These are phyloP conservation scores for Fusarium lyarnte DNA, from an alignment of 2,329 filamentous ascomycete genomes.

Conservation along the genomic window DNA sequence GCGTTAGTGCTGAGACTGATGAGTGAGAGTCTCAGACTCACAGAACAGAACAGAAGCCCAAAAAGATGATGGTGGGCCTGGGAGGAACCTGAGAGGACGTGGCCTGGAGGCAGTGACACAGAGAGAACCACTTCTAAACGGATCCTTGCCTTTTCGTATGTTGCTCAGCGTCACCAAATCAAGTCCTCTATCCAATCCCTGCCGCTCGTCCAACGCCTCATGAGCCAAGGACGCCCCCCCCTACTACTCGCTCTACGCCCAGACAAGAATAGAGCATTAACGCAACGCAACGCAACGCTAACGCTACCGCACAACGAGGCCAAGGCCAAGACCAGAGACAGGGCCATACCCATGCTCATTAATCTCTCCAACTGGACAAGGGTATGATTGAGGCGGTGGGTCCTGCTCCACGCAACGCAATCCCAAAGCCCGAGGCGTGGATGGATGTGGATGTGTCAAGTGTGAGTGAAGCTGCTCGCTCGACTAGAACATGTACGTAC, in stretches of 20 bases:
- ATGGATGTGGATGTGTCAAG: background rate
- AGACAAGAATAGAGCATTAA: conserved; percentile 55
- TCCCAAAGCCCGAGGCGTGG: conserved; percentile 46
- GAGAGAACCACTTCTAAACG: conserved; percentile 55
- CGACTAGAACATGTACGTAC: conserved; percentile 34
- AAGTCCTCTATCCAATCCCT: conserved; percentile 43
- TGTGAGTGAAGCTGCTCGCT: background rate
- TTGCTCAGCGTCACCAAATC: conserved; percentile 58
- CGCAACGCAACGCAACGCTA: background rate
- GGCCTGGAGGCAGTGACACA: conserved; percentile 43
- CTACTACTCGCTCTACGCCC: conserved; percentile 24
- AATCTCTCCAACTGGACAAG: conserved; percentile 47
- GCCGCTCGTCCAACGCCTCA: conserved; percentile 42
- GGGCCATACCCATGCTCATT: conserved; percentile 46
- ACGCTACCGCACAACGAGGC: conserved; percentile 43
- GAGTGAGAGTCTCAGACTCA: conserved; percentile 8
- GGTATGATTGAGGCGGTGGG: conserved; percentile 42
- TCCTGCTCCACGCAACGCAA: conserved; percentile 53
- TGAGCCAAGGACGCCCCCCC: conserved; percentile 46
- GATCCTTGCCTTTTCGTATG: conserved; percentile 59
- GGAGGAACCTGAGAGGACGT: conserved; percentile 29
- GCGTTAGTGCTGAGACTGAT: conserved; percentile 45
- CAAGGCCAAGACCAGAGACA: conserved; percentile 47
- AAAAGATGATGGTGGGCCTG: conserved; percentile 37
- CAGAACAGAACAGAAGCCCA: conserved; percentile 7